Base-by-base conservation (phyloP, 208 protist species). In the Wallacemonas sp. region DNA sequence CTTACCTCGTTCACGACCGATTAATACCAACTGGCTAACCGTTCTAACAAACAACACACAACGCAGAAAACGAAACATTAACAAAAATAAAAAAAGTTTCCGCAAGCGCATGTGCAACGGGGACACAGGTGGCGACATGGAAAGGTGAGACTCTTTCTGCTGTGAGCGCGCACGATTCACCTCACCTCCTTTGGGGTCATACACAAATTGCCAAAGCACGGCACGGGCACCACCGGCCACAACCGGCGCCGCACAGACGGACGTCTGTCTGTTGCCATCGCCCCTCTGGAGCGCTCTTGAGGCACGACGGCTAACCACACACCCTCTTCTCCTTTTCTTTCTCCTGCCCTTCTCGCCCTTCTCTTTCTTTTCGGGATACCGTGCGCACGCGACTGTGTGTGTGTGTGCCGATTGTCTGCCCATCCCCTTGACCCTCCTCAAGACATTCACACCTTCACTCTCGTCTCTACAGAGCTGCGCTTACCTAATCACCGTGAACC, bases 281-380 rank as follows among this genome's bases (percentile, higher is more conserved):
- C 59, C 67, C 3, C 32, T 62, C 24, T 46, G 38, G 67, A n/a
- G n/a, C n/a, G n/a, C n/a, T n/a, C n/a, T n/a, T n/a, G n/a, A n/a
- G n/a, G n/a, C n/a, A n/a, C n/a, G n/a, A n/a, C n/a, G n/a, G n/a
- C n/a, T n/a, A n/a, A n/a, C n/a, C n/a, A n/a, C n/a, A n/a, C n/a
- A n/a, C 45, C 67, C 6, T 66, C 67, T 8, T 62, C 50, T 22
- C 59, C 60, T 57, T 66, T 72, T 34, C 38, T 72, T 6, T 26
- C 57, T 2, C 57, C 48, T 64, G 45, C 67, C 67, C 30, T 62
- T 72, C 33, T 21, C 57, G 19, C 32, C 38, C 50, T 21, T 45
- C 5, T 38, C 6, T 9, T 5, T 15, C 52, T 5, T 8, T 15
- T 6, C 52, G 24, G 10, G 4, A 57, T 33, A 29, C 24, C 27